Conservation (phyloP, 2,329 filamentous ascomycete genomes). For the Sarocladium oryzae region DNA sequence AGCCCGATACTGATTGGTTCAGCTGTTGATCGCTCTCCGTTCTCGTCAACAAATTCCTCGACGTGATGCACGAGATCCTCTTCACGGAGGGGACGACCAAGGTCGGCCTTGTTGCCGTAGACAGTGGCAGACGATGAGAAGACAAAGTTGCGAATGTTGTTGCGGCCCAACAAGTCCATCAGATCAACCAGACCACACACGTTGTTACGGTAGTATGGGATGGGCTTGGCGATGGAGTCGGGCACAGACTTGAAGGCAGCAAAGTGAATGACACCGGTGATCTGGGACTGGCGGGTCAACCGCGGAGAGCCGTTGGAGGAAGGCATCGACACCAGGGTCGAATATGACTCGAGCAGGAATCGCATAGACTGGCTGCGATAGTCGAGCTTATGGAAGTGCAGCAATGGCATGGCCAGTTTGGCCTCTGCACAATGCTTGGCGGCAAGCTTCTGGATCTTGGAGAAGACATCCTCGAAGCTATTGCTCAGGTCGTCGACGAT, state of each 20-base stretch:
- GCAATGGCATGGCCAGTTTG: conserved; percentile 16
- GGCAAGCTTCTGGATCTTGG: conserved; percentile 21
- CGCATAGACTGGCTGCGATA: conserved; percentile 31
- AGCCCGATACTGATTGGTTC: conserved; percentile 42
- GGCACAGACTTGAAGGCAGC: conserved; percentile 61
- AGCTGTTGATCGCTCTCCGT: conserved; percentile 25
- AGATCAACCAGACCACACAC: conserved; percentile 58
- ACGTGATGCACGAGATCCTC: conserved; percentile 48
- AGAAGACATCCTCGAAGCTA: conserved; percentile 26
- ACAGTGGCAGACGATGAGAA: conserved; percentile 64
- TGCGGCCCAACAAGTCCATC: conserved; percentile 48
- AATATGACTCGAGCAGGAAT: conserved; percentile 30
- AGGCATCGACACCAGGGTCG: conserved; percentile 15
- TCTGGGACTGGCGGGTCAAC: conserved; percentile 33
- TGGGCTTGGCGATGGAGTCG: conserved; percentile 53
- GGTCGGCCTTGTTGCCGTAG: conserved; percentile 50
- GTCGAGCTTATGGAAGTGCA: conserved; percentile 32
- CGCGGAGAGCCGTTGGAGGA: neutral
- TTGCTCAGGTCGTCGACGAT: conserved; percentile 41
- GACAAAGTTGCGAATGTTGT: conserved; percentile 58
- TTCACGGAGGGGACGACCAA: conserved; percentile 45
- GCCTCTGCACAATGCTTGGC: conserved; percentile 19
- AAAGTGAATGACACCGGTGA: conserved; percentile 62
- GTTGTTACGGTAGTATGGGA: conserved; percentile 64
- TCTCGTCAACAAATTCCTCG: conserved; percentile 35